Conservation (phyloP, 2,329 filamentous ascomycete species). For the Penicillium sp. region DNA sequence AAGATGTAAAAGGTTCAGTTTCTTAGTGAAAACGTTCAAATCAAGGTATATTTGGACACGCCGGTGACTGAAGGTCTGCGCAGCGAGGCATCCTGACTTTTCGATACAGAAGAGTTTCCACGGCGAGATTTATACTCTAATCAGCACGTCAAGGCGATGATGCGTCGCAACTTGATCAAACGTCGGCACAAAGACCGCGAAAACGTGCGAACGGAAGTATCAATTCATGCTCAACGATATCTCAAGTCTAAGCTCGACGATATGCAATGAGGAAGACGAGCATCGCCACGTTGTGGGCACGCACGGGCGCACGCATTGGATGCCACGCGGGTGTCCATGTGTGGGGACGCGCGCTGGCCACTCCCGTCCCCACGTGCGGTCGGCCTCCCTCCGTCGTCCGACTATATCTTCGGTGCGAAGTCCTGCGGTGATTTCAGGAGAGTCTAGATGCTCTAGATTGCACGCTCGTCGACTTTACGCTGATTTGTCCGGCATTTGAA, state of each 20-base stretch:
- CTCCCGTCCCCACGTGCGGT: slow-evolving; percentile 12
- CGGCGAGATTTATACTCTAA: neutral
- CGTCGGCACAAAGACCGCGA: neutral
- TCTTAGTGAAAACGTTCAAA: neutral
- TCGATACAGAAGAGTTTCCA: neutral
- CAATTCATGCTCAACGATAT: neutral
- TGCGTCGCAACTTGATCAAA: neutral
- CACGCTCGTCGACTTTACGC: neutral
- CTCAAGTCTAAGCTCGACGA: neutral
- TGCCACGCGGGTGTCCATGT: too few relatives aligned
- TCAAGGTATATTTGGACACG: neutral
- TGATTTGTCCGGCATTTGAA: neutral
- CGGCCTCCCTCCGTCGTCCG: neutral
- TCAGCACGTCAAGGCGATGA: neutral
- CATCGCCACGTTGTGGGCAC: neutral
- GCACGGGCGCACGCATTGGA: too few relatives aligned
- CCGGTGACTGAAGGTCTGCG: neutral
- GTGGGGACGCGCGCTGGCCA: slow-evolving; percentile 1
- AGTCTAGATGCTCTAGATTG: neutral
- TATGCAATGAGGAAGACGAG: neutral
- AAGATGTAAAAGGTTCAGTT: neutral
- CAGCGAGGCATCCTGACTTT: neutral
- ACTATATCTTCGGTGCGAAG: slow-evolving; percentile 17
- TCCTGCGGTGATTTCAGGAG: slow-evolving; percentile 4
- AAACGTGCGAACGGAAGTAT: neutral